Evolutionary conservation across 352 stramenopile species (phyloP), one percentile per base, ranked within the genome.

Genomic region (Thraustochytrium striatum): DNA sequence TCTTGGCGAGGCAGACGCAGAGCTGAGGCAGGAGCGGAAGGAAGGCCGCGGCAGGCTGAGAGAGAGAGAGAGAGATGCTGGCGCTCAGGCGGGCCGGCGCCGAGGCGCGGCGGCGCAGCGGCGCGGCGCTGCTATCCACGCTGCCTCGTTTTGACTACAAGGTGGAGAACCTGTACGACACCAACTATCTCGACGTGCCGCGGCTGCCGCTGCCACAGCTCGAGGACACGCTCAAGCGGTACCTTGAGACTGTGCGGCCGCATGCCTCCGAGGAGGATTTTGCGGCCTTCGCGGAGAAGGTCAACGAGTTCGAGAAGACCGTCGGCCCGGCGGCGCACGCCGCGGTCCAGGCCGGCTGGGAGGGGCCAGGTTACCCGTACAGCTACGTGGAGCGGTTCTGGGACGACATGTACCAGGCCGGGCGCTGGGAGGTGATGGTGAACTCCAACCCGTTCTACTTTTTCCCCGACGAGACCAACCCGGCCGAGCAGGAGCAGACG

Each of bases 301-400:
- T 83, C 9, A 79, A 84, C 9, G 61, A 73, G 3, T 93, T 93
- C 57, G 65, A 80, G 75, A 58, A 28, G 28, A 82, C 59, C 30
- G 25, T 81, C 50, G 73, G 32, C 21, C 32, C 78, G 19, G 41
- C 52, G 19, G 0, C 83, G 1, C 78, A 82, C 28, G 72, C 9
- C 19, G 50, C 83, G 36, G 28, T 82, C 41, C 8, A 83, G 50
- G 25, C 11, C 9, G 21, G 41, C 28, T 28, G 80, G 19, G 57
- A 82, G n/a, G 41, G 36, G 28, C 41, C 35, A 30, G 65, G 70
- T 0, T 96, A 95, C 81, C 91, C 92, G 25, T 94, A 91, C 87
- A 95, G 89, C 85, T 97, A 96, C 89, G 95, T 97, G 69, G 91
- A 96, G 79, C 82, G 87, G 38, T 90, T 93, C 84, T 96, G 91